A percentile compares a stretch with the other conserved stretches of the same genome.
Evolutionary conservation across 2,329 filamentous ascomycete genomes (phyloP).

Genomic region (Diplodia mutila): DNA sequence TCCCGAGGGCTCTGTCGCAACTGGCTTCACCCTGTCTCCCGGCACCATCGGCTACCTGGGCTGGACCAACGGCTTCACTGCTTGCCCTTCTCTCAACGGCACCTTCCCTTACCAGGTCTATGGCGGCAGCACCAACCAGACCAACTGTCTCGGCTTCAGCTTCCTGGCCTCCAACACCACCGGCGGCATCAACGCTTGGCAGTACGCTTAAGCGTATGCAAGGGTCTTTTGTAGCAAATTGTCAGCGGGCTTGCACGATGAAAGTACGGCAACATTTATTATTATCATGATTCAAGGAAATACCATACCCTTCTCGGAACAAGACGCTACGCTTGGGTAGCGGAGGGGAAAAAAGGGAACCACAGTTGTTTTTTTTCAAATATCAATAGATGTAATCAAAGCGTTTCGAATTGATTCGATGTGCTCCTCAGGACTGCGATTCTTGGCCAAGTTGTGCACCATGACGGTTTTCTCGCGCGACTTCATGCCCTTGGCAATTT

Average conservation of each 20-base stretch:
- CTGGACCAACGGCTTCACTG: conserved; percentile 39
- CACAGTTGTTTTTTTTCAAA: conserved; percentile 13
- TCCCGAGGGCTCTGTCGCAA: conserved; percentile 55
- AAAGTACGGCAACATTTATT: not conserved
- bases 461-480: conserved; percentile 66
- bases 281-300: not conserved
- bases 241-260: not conserved
- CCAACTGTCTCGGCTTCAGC: conserved; percentile 42
- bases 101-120: conserved; percentile 42
- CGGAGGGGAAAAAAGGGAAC: not conserved
- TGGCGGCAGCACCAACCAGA: conserved; percentile 30
- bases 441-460: conserved; percentile 29
- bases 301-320: not conserved
- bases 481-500: conserved; percentile 66
- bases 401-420: conserved; percentile 29
- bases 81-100: conserved; percentile 36
- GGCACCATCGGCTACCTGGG: conserved; percentile 35
- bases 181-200: conserved; percentile 37
- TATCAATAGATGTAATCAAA: conserved; percentile 6
- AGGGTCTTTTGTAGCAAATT: no score
- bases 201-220: conserved; percentile 33
- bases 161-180: conserved; percentile 36
- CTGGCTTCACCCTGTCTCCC: conserved; percentile 52
- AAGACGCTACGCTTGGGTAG: not conserved
- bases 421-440: conserved; percentile 33